Percentiles rank a stretch among this genome's conserved stretches.
Conservation (phyloP, 805 yeast species). For the Kodamaea kaohsiungensis region DNA sequence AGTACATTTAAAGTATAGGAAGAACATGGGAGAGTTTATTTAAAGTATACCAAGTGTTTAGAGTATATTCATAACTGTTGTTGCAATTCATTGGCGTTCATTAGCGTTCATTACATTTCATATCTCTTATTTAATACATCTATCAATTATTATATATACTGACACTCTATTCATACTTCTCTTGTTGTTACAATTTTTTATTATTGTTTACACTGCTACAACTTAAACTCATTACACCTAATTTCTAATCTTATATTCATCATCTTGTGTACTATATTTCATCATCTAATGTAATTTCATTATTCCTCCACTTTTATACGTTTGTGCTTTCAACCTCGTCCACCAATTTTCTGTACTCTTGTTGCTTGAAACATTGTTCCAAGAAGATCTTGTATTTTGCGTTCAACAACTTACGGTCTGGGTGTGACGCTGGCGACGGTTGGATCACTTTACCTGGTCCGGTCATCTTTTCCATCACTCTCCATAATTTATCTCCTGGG, state of each 20-base stretch:
- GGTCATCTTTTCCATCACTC: conserved; percentile 79
- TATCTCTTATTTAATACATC: too few relatives aligned
- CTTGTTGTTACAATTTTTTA: too few relatives aligned
- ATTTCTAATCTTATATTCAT: neutral
- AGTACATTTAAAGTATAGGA: too few relatives aligned
- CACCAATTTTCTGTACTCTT: conserved; percentile 69
- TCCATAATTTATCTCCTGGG: conserved; percentile 75
- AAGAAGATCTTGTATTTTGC: conserved; percentile 84
- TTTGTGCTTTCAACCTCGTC: conserved; percentile 44
- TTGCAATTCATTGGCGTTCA: too few relatives aligned
- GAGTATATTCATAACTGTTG: too few relatives aligned
- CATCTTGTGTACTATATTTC: neutral
- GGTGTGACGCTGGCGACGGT: conserved; percentile 58
- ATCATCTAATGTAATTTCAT: neutral
- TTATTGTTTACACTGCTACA: too few relatives aligned
- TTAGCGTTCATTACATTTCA: too few relatives aligned
- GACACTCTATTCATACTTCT: too few relatives aligned
- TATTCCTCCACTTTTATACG: neutral
- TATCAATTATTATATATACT: too few relatives aligned
- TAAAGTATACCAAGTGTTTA: too few relatives aligned
- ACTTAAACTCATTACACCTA: neutral
- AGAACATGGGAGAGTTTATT: too few relatives aligned
- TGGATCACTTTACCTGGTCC: conserved; percentile 78
- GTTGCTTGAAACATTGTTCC: conserved; percentile 85
- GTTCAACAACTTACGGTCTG: conserved; percentile 69